Percentiles rank a stretch among this genome's conserved stretches.
Evolutionary conservation across 2,329 filamentous ascomycete genomes (phyloP).

Genomic region (Sarocladiaceae sp.): DNA sequence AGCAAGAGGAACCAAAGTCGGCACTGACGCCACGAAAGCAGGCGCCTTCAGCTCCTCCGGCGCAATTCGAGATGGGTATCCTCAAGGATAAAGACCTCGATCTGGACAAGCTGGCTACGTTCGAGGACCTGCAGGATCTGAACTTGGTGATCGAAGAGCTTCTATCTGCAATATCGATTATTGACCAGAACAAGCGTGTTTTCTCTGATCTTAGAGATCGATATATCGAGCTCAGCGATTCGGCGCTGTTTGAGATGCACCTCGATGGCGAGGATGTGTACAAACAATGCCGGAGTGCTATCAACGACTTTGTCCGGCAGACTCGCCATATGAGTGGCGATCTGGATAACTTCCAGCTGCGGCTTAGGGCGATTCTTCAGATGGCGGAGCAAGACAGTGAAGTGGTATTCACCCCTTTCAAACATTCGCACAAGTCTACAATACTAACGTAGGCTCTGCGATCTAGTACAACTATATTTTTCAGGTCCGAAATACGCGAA

Average conservation of each 20-base stretch:
- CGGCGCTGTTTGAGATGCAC: neutral
- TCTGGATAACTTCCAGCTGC: neutral
- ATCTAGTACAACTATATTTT: conserved; percentile 3
- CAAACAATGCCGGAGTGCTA: neutral
- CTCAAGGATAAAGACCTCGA: neutral
- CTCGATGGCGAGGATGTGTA: neutral
- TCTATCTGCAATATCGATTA: neutral
- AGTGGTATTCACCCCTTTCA: neutral
- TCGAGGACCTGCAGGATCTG: neutral
- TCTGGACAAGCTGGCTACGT: neutral
- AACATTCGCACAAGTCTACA: neutral
- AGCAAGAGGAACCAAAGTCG: neutral
- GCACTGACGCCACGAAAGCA: neutral
- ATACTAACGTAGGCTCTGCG: neutral
- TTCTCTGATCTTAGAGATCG: neutral
- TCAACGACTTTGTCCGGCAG: neutral
- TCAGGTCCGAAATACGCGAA: neutral
- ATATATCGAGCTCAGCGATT: neutral
- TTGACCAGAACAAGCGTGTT: conserved; percentile 1
- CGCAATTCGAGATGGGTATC: neutral
- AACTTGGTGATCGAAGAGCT: neutral
- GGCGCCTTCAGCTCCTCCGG: neutral
- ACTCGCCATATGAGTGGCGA: neutral
- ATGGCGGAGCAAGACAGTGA: neutral
- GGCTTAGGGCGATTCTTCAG: neutral